Percentiles rank a stretch among this genome's conserved stretches.
phyloP scores from a whole-genome alignment of 2,329 filamentous ascomycete genomes.

The Sclerotinia nivalis region DNA sequence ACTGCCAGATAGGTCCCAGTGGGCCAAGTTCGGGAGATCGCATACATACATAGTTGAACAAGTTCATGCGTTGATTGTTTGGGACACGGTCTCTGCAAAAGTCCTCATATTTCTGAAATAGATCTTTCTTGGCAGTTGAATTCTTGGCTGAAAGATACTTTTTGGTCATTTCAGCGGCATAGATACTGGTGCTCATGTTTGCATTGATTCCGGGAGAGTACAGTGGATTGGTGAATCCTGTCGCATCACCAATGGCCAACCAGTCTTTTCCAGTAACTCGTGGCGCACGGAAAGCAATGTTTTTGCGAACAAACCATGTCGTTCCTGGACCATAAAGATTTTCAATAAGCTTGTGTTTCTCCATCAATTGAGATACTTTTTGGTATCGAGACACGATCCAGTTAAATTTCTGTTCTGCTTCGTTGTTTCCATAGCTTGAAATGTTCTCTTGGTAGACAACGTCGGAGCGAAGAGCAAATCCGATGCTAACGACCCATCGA shows the following conservation, averaged over 20 bases:
- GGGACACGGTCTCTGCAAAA: conserved; percentile 30
- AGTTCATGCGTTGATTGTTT: conserved; percentile 34
- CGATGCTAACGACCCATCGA: conserved; percentile 35
- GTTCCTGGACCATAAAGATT: conserved; percentile 34
- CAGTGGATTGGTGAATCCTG: conserved; percentile 39
- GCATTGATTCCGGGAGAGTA: conserved; percentile 39
- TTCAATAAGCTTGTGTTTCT: conserved; percentile 28
- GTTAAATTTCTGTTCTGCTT: conserved; percentile 39
- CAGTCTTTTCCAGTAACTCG: conserved; percentile 35
- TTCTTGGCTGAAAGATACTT: conserved; percentile 18
- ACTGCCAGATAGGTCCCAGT: conserved; percentile 34
- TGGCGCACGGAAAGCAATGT: conserved; percentile 30
- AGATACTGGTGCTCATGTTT: conserved; percentile 30
- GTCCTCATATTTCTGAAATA: conserved; percentile 27
- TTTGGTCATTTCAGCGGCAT: conserved; percentile 27
- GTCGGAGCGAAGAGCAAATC: conserved; percentile 34
- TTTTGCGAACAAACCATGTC: conserved; percentile 36
- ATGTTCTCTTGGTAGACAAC: conserved; percentile 32
- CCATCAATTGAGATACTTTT: conserved; percentile 35
- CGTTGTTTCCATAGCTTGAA: conserved; percentile 31
- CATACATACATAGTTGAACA: conserved; percentile 35
- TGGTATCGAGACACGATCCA: conserved; percentile 34
- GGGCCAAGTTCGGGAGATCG: conserved; percentile 31
- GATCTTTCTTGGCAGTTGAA: background rate
- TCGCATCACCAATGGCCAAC: conserved; percentile 39